A percentile compares a stretch with the other conserved stretches of the same genome.
These are phyloP conservation scores for Phlebiopsis gigantea DNA, from an alignment of 768 basidiomycete genomes.

Conservation along the genomic window DNA sequence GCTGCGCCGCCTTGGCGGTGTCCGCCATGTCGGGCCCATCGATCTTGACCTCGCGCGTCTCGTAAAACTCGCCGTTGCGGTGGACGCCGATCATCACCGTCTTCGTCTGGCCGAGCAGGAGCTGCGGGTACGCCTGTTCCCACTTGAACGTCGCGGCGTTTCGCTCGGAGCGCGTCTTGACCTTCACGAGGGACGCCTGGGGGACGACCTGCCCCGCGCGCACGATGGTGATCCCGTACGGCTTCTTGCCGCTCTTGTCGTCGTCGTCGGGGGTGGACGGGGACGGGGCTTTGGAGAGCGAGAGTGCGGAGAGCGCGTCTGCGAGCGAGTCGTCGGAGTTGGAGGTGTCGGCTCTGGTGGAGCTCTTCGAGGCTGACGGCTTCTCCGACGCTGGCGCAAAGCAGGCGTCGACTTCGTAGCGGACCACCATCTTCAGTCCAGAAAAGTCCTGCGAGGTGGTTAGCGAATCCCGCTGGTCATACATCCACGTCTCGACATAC, in stretches of 20 bases:
- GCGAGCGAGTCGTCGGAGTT: slow-evolving; percentile 17
- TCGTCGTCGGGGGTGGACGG: neutral
- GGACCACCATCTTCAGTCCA: slow-evolving; percentile 21
- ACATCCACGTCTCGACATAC: no score
- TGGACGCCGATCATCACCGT: slow-evolving; percentile 59
- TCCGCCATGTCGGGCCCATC: slow-evolving; percentile 17
- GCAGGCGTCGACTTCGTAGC: slow-evolving; percentile 26
- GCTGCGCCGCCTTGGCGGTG: slow-evolving; percentile 23
- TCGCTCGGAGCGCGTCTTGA: slow-evolving; percentile 9
- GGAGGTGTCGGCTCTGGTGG: neutral
- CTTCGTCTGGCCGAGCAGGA: slow-evolving; percentile 64
- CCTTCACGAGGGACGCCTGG: slow-evolving; percentile 8
- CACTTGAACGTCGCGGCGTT: slow-evolving; percentile 34
- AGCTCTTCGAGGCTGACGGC: neutral
- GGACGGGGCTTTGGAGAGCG: slow-evolving; percentile 2
- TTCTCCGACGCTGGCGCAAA: neutral
- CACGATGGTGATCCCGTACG: slow-evolving; percentile 2
- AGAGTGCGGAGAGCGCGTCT: slow-evolving; percentile 15
- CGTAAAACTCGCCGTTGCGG: slow-evolving; percentile 44
- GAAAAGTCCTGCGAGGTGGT: slow-evolving; percentile 14
- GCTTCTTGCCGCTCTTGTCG: neutral
- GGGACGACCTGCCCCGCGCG: slow-evolving; percentile 3
- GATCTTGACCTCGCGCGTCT: slow-evolving; percentile 39
- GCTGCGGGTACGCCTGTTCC: slow-evolving; percentile 58
- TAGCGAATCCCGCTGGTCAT: no score